Evolutionary conservation across 1,284 basidiomycete species (phyloP).

Genomic region (Porodaedalea pini): DNA sequence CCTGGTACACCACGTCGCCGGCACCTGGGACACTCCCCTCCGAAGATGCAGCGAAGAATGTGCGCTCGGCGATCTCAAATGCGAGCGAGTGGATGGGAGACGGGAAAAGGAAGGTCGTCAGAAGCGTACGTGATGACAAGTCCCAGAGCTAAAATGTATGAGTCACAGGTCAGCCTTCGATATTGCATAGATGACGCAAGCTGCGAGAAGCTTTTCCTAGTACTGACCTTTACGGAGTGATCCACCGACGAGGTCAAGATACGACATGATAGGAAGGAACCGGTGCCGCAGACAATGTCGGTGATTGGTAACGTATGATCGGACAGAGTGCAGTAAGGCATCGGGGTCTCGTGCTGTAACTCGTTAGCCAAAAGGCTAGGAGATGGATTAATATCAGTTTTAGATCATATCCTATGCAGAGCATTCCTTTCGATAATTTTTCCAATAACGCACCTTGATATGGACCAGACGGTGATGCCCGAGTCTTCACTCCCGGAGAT

Average conservation of each 20-base stretch:
- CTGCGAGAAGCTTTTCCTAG: not conserved
- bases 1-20: slow-evolving; percentile 72
- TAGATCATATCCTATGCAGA: slow-evolving; percentile 19
- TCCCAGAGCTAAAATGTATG: slow-evolving; percentile 68
- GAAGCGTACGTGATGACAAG: slow-evolving; percentile 65
- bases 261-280: slow-evolving; percentile 73
- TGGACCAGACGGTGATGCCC: slow-evolving; percentile 83
- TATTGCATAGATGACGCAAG: slow-evolving; percentile 4
- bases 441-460: slow-evolving; percentile 63
- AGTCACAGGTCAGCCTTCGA: slow-evolving; percentile 15
- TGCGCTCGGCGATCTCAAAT: slow-evolving; percentile 82
- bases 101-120: slow-evolving; percentile 87
- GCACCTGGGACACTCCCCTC: slow-evolving; percentile 23
- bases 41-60: slow-evolving; percentile 78
- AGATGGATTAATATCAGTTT: slow-evolving; percentile 25
- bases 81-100: slow-evolving; percentile 63
- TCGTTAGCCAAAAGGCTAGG: slow-evolving; percentile 60
- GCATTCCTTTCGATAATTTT: slow-evolving; percentile 17
- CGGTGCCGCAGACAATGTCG: slow-evolving; percentile 76
- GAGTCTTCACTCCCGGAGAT: slow-evolving; percentile 90
- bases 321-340: slow-evolving; percentile 77
- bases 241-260: slow-evolving; percentile 83
- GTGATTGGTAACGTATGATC: slow-evolving; percentile 92
- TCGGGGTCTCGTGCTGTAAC: slow-evolving; percentile 62
- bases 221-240: slow-evolving; percentile 83